Base-by-base conservation (phyloP, 331 rosid species). In the Rhamnella rubrinervis region DNA sequence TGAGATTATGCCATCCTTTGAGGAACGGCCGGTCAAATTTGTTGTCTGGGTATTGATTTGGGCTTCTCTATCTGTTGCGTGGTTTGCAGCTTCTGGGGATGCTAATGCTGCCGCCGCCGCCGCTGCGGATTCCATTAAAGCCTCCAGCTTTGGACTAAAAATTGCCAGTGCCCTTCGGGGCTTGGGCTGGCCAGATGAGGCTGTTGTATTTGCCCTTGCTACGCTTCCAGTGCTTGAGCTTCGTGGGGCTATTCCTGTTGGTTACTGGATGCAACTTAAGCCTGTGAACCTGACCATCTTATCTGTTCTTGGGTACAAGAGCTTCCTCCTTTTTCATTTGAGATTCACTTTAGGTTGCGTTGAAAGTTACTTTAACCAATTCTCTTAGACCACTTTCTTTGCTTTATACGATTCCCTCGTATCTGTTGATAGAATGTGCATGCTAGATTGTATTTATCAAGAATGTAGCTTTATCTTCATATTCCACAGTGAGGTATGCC, bases 211-310 rank as follows among this genome's bases (percentile, higher is more conserved):
- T 81, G 75, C 92, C 5, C 86, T 91, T 13, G 92, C 97, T 21
- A 88, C 95, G 44, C 97, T 90, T 83, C 98, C 97, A 18, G 82
- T 93, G 53, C 87, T 93, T 40, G 98, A 93, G 88, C 98, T 93
- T 63, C 97, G 97, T 61, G 97, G 96, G 55, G 98, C 98, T 57
- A 91, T 93, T 55, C 97, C 96, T 51, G 97, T 91, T 75, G 98
- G 98, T 23, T 91, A 91, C 21, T 91, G 97, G 97, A 21, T 93
- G 96, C 87, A 87, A 16, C 98, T 93, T 73, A 76, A 80, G 50
- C 98, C 98, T 55, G 35, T 51, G 15, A 55, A 63, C 66, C 72
- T 93, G 20, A 91, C 97, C 0, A 35, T 78, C 37, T 65, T 93
- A 1, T 77, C 98, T 6, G 85, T 91, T 74, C 71, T 91, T 59